phyloP scores from a whole-genome alignment of 495 filamentous ascomycete genomes.

The Trichoderma asperelloides region DNA sequence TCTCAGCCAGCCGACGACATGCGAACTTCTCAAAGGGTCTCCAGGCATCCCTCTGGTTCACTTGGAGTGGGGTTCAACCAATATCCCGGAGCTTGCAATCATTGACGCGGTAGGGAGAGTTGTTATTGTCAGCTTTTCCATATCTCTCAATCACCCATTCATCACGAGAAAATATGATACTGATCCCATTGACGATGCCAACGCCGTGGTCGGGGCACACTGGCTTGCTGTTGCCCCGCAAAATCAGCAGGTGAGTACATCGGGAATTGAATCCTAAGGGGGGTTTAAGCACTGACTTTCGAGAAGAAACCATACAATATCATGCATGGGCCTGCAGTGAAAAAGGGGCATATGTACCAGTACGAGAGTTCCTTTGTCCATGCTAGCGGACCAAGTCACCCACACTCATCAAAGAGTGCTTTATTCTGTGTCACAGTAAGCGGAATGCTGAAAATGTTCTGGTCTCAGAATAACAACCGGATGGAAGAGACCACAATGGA shows the following conservation, averaged over 20 bases:
- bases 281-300: background rate
- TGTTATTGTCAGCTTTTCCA: conserved; percentile 51
- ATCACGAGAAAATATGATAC: conserved; percentile 42
- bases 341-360: conserved; percentile 31
- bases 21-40: conserved; percentile 30
- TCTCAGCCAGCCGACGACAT: conserved; percentile 51
- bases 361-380: conserved; percentile 41
- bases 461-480: conserved; percentile 53
- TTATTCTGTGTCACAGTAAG: conserved; percentile 62
- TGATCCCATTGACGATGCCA: conserved; percentile 61
- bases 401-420: conserved; percentile 53
- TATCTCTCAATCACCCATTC: conserved; percentile 58
- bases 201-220: conserved; percentile 70
- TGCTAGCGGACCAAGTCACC: conserved; percentile 59
- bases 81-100: conserved; percentile 61
- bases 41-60: conserved; percentile 55
- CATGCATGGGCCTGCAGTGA: conserved; percentile 37
- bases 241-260: background rate
- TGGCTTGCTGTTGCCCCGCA: conserved; percentile 54
- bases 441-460: conserved; percentile 61
- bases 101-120: conserved; percentile 67
- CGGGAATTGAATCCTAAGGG: too few species aligned
- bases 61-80: conserved; percentile 68
- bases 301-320: conserved; percentile 16
- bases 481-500: conserved; percentile 60